phyloP scores from a whole-genome alignment of 176 grass and related monocot genomes.

The Olyra latifolia region DNA sequence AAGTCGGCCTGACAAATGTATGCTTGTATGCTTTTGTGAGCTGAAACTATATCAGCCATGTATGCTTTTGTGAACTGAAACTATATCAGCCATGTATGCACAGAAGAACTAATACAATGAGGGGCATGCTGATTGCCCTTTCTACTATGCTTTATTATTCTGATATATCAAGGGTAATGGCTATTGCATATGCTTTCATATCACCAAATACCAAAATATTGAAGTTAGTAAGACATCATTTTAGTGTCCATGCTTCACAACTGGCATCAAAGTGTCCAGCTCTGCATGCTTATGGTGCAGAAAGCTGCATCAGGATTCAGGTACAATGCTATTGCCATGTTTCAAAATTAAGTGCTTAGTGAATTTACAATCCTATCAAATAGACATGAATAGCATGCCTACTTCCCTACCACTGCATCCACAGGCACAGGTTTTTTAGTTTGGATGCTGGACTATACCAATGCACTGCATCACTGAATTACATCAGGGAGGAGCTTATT shows the following conservation, averaged over 20 bases:
- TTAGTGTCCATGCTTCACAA: neutral
- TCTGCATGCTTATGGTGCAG: neutral
- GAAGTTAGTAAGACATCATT: neutral
- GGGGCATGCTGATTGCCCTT: constrained; percentile 67
- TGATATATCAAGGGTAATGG: neutral
- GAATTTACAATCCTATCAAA: neutral
- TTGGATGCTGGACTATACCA: neutral
- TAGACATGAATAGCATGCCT: constrained; percentile 2
- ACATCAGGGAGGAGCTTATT: no score
- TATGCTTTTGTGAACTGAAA: no score
- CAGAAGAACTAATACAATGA: constrained; percentile 88
- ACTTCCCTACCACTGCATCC: constrained; percentile 6
- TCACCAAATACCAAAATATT: constrained; percentile 15
- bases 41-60: no score
- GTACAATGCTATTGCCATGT: neutral
- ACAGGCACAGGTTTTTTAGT: neutral
- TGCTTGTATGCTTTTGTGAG: no score
- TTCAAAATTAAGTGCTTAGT: neutral
- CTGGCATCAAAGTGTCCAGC: neutral
- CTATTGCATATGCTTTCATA: neutral
- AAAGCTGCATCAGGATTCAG: constrained; percentile 12
- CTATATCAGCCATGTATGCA: no score
- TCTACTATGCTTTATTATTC: neutral
- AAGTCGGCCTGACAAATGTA: no score
- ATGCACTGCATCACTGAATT: no score